Base-by-base conservation (phyloP, 1,284 basidiomycete genomes). In the Rhodofomes roseus region DNA sequence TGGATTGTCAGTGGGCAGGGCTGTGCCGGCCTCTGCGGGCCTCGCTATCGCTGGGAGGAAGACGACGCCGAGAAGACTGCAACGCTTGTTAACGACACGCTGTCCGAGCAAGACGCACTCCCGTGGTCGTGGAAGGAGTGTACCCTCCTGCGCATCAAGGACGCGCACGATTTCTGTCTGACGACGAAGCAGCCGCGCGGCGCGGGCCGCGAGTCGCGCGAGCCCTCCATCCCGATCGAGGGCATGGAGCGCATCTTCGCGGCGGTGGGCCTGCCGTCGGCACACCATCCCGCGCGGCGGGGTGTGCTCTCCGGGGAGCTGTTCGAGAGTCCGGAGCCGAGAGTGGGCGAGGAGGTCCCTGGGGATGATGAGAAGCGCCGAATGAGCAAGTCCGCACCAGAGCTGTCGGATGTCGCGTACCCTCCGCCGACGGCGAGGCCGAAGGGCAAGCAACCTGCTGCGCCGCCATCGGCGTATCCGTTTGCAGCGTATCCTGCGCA, bases 21-120 rank as follows among this genome's bases (percentile, higher is more conserved):
- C 62, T 91, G 87, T 59, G 90, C 82, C 54, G 90, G 91, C 25
- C 71, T 92, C n/a, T 92, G 89, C 70, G 91, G 91, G 54, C 91
- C 91, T 11, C 83, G 89, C 23, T 84, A 85, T 68, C 80, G 87
- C 62, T 92, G 90, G 91, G 90, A 92, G 69, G 90, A 92, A 73
- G 83, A 86, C 60, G 85, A 86, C 40, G 78, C 78, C 22, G 87
- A 87, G 68, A 89, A 86, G 76, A 77, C 76, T 12, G 69, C 77
- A 5, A 54, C 67, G 54, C 66, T 79, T 18, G 81, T 81, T 63
- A 78, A 74, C 60, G 74, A 75, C 60, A 73, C 77, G 69, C 78
- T 82, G 54, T 74, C 78, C 8, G 74, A 76, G 9, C 79, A 78
- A 4, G 82, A 82, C 25, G 79, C 77, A 18, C 77, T 90, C 43